Percentiles rank a stretch among this genome's conserved stretches.
phyloP scores from a whole-genome alignment of 768 basidiomycete species.

The Termitomyces sp. region DNA sequence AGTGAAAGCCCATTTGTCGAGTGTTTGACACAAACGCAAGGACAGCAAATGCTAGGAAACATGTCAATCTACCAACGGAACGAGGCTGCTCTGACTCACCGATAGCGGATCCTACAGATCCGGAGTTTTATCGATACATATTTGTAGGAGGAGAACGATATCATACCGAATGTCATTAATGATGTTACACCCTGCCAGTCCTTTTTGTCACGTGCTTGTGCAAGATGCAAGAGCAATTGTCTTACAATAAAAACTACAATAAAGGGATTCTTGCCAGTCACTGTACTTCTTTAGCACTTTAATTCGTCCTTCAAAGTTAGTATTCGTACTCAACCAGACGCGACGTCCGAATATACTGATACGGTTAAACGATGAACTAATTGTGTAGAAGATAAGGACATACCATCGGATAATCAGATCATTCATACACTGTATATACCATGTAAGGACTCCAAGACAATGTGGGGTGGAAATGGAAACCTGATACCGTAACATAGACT shows the following conservation, averaged over 20 bases:
- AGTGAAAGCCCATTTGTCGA: background rate
- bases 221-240: background rate
- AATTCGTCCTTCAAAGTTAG: background rate
- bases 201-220: background rate
- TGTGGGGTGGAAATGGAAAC: background rate
- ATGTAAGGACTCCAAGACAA: background rate
- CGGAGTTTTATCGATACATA: background rate
- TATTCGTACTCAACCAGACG: slow-evolving; percentile 21
- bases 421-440: slow-evolving; percentile 12
- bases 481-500: slow-evolving; percentile 8
- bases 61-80: background rate
- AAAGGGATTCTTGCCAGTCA: slow-evolving; percentile 13
- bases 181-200: slow-evolving; percentile 8
- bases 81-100: background rate
- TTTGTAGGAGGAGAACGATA: background rate
- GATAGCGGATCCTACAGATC: slow-evolving; percentile 10
- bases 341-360: slow-evolving; percentile 20
- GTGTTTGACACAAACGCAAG: background rate
- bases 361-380: no score
- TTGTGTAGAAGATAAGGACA: background rate
- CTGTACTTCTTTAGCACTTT: slow-evolving; percentile 2
- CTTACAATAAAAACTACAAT: slow-evolving; percentile 17
- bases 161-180: slow-evolving; percentile 13
- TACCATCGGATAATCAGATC: slow-evolving; percentile 27
- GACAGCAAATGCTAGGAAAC: slow-evolving; percentile 12